phyloP scores from a whole-genome alignment of 2,329 filamentous ascomycete species.

The Chaetomiaceae sp. region DNA sequence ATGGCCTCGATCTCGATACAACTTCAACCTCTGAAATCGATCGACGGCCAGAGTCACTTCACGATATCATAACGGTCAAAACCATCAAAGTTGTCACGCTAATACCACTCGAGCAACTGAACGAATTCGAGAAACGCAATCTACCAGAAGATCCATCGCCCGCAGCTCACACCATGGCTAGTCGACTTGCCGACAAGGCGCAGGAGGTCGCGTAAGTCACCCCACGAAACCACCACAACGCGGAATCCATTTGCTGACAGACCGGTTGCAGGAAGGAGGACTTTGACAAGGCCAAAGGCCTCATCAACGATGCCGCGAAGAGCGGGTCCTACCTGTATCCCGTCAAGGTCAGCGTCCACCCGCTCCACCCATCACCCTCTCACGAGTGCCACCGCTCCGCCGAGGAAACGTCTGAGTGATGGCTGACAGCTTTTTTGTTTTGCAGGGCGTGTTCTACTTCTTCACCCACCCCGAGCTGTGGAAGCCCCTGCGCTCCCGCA shows the following conservation, averaged over 20 bases:
- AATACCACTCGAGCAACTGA: no score
- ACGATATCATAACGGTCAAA: neutral
- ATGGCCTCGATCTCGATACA: neutral
- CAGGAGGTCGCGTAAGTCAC: conserved; percentile 45
- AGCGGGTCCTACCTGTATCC: conserved; percentile 85
- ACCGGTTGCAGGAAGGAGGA: conserved; percentile 57
- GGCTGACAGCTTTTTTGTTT: neutral
- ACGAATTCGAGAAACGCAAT: neutral
- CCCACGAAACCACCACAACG: neutral
- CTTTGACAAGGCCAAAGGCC: conserved; percentile 57
- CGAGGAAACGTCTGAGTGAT: neutral
- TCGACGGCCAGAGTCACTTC: neutral
- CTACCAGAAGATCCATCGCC: neutral
- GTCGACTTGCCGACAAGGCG: conserved; percentile 39
- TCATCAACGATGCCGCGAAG: conserved; percentile 64
- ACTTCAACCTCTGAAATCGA: no score
- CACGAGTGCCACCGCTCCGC: neutral
- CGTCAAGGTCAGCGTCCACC: conserved; percentile 51
- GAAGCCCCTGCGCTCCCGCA: conserved; percentile 53
- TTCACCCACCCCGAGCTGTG: conserved; percentile 51
- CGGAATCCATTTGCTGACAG: conserved; percentile 9
- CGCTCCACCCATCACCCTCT: neutral
- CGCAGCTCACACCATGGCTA: conserved; percentile 17
- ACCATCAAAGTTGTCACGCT: no score
- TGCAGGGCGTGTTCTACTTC: conserved; percentile 57